Base-by-base conservation (phyloP, 1,284 basidiomycete genomes). In the Paramarasmius palmivorus region DNA sequence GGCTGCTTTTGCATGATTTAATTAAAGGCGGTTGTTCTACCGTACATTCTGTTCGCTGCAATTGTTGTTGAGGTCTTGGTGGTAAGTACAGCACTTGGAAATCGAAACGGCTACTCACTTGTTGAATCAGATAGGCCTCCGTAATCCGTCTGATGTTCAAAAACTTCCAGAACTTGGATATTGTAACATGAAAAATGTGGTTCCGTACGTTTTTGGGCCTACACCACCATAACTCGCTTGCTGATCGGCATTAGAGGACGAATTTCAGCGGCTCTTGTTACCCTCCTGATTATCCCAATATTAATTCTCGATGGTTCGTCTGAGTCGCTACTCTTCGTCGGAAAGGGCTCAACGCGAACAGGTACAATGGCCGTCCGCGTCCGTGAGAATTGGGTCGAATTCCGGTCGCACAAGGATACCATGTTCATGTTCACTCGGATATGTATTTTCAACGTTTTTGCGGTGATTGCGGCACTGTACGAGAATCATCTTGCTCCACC, bases 251-350 rank as follows among this genome's bases (percentile, higher is more conserved):
- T 29, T 19, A 53, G 51, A 17, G 51, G 51, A 23, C 42, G 51
- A 26, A 36, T 53, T 7, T 41, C 51, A 26, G 51, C 51, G 20
- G 51, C 41, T n/a, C n/a, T 53, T 22, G 38, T 44, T n/a, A 37
- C 45, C 23, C 19, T 39, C 19, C 40, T 53, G 9, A 39, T 47
- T 4, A 4, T 53, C 20, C 44, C 44, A 4, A 38, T 38, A 4
- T 26, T 53, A 19, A 25, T 20, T 6, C 3, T 53, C 2, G 45
- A 46, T 23, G 44, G 51, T 53, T n/a, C 29, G 22, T 15, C 12
- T 40, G 39, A 14, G 12, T 40, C 22, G 17, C 19, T 14, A 2
- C n/a, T 14, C 22, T 9, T 40, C 39, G 29, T 32, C n/a, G 29
- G 29, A 32, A 32, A 32, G 29, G 7, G 6, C 29, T 6, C 29